Base-by-base conservation (phyloP, 108 stramenopile species). In the Aurantiochytrium sp. region DNA sequence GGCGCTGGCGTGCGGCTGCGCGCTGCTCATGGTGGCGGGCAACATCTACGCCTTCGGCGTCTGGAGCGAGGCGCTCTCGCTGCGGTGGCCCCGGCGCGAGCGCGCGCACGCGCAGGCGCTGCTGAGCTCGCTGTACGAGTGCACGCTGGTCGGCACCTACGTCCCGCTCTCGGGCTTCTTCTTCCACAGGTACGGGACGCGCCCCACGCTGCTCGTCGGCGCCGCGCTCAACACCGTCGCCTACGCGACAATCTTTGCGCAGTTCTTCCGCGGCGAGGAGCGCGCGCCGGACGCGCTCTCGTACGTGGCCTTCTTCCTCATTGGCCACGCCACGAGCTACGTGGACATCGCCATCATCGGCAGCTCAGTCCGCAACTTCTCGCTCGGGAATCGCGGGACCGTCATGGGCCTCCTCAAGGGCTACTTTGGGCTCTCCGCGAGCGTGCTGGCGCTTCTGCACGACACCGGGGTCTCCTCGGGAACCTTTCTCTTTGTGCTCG, bases 341-440 rank as follows among this genome's bases (percentile, higher is more conserved):
- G 24, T 81, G 1, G 73, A 81, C 4, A 48, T 48, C 12, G 73
- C 73, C 3, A 48, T 81, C 27, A 48, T 81, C 12, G 39, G 42
- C 45, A 48, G 42, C 27, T 12, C 39, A 6, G 73, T 48, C 6
- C 73, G 73, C 42, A 48, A 81, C 73, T 41, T 48, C 19, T 65
- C 59, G 15, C 34, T 65, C 2, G 15, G 24, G 19, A 65, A 65
- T 2, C 73, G 73, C 12, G 73, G 73, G 19, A 81, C 39, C 24
- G 73, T 30, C n/a, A 81, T 81, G 73, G 73, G 73, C 73, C n/a
- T 81, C 42, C 73, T 81, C 42, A 81, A 81, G 45, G 73, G 73
- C 12, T 81, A 81, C 73, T 81, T 81, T 81, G 73, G 73, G 24
- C 73, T 81, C 36, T 48, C 42, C 19, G 73, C 42, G 24, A 27